Evolutionary conservation across 768 basidiomycete species (phyloP).

Genomic region (Mycena chlorophos): DNA sequence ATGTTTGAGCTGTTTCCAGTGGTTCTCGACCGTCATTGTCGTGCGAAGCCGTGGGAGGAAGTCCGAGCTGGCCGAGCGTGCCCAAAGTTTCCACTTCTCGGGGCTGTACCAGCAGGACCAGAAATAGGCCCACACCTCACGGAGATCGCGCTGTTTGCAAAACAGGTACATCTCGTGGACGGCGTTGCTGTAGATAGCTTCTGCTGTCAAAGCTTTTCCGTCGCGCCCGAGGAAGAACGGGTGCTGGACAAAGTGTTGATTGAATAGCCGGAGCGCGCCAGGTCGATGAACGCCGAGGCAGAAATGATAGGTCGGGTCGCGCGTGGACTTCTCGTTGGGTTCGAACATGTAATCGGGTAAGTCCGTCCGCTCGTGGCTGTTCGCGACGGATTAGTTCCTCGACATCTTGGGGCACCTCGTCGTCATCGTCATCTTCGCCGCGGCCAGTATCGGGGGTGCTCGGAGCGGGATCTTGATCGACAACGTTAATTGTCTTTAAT

Average conservation of each 20-base stretch:
- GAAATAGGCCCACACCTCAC: conserved; percentile 28
- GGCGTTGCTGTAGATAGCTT: conserved; percentile 25
- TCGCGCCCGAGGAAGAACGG: conserved; percentile 25
- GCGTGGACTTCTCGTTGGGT: conserved; percentile 22
- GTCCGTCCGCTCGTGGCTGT: neutral
- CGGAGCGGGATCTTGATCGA: neutral
- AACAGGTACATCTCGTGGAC: conserved; percentile 37
- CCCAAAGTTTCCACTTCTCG: conserved; percentile 24
- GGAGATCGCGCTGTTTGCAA: conserved; percentile 25
- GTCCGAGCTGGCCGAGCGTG: conserved; percentile 16
- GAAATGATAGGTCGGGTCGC: conserved; percentile 27
- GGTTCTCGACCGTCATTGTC: conserved; percentile 28
- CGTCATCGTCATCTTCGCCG: conserved; percentile 13
- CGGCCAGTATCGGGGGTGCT: neutral
- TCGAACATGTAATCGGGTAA: conserved; percentile 32
- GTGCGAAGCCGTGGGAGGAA: conserved; percentile 21
- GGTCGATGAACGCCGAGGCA: conserved; percentile 32
- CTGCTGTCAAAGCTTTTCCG: conserved; percentile 12
- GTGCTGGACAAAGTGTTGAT: conserved; percentile 32
- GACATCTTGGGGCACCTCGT: conserved; percentile 21
- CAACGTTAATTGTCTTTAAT: neutral
- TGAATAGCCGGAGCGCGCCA: conserved; percentile 27
- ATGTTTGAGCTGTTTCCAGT: conserved; percentile 27
- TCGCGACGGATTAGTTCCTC: neutral
- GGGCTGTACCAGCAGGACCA: conserved; percentile 28